phyloP scores from a whole-genome alignment of 2,329 filamentous ascomycete species.

The Cladosporium sp. region DNA sequence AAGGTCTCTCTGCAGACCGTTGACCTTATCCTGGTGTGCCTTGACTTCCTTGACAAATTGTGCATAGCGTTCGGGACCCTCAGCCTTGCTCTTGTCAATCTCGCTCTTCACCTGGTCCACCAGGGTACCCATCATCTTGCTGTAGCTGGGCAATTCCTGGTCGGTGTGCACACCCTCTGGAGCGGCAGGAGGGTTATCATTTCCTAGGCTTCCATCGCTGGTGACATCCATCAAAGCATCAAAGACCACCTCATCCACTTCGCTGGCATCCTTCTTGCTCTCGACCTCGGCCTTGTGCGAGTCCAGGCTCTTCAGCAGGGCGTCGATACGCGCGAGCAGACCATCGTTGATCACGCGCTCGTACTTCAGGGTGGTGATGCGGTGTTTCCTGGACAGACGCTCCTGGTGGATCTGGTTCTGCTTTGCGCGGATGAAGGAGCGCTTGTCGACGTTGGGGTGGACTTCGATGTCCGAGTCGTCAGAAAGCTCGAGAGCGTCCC shows the following conservation, averaged over 20 bases:
- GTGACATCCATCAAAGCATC: slow-evolving; percentile 75
- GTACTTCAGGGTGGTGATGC: slow-evolving; percentile 90
- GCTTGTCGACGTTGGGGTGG: slow-evolving; percentile 80
- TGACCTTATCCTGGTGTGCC: slow-evolving; percentile 75
- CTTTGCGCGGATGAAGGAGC: slow-evolving; percentile 97
- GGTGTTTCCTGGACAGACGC: slow-evolving; percentile 77
- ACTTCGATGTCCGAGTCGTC: slow-evolving; percentile 98
- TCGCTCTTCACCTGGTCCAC: slow-evolving; percentile 90
- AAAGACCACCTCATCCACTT: slow-evolving; percentile 82
- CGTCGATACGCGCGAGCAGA: slow-evolving; percentile 79
- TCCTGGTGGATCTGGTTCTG: slow-evolving; percentile 96
- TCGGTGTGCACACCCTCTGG: slow-evolving; percentile 79
- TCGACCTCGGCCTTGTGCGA: slow-evolving; percentile 66
- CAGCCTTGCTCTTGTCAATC: slow-evolving; percentile 70
- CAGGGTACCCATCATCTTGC: slow-evolving; percentile 97
- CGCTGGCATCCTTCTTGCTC: slow-evolving; percentile 58
- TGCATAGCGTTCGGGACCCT: slow-evolving; percentile 59
- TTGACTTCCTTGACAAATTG: slow-evolving; percentile 79
- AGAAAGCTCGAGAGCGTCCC: slow-evolving; percentile 91
- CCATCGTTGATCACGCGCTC: slow-evolving; percentile 92
- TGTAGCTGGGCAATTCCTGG: slow-evolving; percentile 78
- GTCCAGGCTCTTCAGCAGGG: slow-evolving; percentile 72
- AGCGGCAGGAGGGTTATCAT: slow-evolving; percentile 74
- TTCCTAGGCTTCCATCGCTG: slow-evolving; percentile 67
- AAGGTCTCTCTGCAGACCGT: slow-evolving; percentile 75